Evolutionary conservation across 768 basidiomycete genomes (phyloP), one percentile per base, ranked within the genome.

Genomic region (Lentinula boryana): DNA sequence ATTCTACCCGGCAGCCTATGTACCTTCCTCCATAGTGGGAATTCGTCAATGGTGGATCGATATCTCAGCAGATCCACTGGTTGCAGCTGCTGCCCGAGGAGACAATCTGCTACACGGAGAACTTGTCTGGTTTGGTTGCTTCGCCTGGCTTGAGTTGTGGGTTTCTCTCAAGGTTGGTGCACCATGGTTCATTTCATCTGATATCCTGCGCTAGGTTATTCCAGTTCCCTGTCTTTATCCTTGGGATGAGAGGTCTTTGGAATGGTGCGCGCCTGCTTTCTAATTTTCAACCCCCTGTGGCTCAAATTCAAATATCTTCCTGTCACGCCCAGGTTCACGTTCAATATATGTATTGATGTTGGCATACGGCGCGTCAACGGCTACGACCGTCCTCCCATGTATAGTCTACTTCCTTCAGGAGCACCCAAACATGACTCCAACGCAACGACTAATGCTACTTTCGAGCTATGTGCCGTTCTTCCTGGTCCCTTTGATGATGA

Each of bases 341-440:
- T 70, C 71, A 10, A 80, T 87, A 50, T 89, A 88, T 67, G 73
- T 83, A 10, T 76, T 92, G 33, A 73, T 95, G 16, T 75, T 89
- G 9, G 70, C 86, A 33, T 95, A 94, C 71, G 90, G 79, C 32
- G 88, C 90, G 0, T 91, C 89, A 0, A 88, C 91, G 2, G 78
- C 83, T 0, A 94, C 91, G 0, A 93, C 92, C 0, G 87, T 87
- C 13, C 71, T 91, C 33, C 84, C 93, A 0, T 91, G 89, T 67
- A 69, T 95, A 50, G 71, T 77, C 10, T 75, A 82, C 32, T 69
- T 93, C 41, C 69, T 91, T 16, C 71, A 78, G 16, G 80, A 81
- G 2, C 27, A 21, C 53, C 23, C 15, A 5, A 56, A 56, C 18
- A 56, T 56, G 21, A 56, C 54, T 15, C 4, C 54, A 23, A 5